A percentile compares a stretch with the other conserved stretches of the same genome.
Evolutionary conservation across 176 grass and related monocot species (phyloP).

Genomic region (Musa acuminata): DNA sequence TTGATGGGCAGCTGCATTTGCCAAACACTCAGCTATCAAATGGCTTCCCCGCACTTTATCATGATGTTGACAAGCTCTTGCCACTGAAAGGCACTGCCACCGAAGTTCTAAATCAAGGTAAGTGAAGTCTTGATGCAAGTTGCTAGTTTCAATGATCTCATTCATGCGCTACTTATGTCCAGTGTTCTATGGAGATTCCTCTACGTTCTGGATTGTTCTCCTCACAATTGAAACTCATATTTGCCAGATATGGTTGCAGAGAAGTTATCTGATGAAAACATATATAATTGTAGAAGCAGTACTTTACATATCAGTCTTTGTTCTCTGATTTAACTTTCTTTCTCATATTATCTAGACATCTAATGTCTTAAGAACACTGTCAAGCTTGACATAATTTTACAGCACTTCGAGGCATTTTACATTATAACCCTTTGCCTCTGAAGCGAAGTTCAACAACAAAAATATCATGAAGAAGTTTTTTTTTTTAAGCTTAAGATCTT

Average conservation of each 20-base stretch:
- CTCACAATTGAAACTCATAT: background rate
- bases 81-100: constrained; percentile 6
- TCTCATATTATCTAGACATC: background rate
- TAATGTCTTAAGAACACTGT: background rate
- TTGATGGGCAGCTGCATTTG: constrained; percentile 33
- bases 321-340: background rate
- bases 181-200: background rate
- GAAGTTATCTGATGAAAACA: background rate
- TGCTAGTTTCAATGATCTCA: background rate
- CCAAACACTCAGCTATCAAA: constrained; percentile 17
- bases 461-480: background rate
- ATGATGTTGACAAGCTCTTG: constrained; percentile 24
- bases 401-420: background rate
- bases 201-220: background rate
- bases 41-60: constrained; percentile 1
- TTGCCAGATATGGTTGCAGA: background rate
- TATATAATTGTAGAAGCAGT: background rate
- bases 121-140: background rate
- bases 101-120: constrained; percentile 26
- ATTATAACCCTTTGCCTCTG: background rate
- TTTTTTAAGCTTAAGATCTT: background rate
- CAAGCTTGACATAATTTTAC: too few relatives aligned
- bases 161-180: background rate
- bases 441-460: background rate
- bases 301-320: background rate